phyloP scores from a whole-genome alignment of 148 eudicot genomes.

The Limonium bicolor region DNA sequence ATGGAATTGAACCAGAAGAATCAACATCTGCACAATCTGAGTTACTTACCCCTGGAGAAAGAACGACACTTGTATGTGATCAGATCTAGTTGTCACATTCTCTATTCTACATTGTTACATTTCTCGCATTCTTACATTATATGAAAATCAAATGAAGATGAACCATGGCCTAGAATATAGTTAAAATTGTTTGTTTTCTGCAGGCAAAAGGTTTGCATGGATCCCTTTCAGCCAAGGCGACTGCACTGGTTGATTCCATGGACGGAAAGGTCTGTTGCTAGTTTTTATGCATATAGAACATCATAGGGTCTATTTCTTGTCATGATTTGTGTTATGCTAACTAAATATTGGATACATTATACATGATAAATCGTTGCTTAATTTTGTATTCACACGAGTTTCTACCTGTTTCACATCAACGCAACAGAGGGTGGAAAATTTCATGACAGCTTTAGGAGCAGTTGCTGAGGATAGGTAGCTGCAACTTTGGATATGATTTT shows the following conservation, averaged over 20 bases:
- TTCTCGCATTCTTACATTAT: not conserved
- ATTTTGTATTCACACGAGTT: no score
- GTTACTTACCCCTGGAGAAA: conserved; percentile 58
- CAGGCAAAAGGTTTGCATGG: conserved; percentile 78
- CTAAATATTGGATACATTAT: no score
- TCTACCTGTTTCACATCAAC: no score
- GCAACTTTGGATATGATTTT: not conserved
- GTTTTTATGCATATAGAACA: no score
- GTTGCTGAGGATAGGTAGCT: conserved; percentile 71
- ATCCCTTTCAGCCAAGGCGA: conserved; percentile 52
- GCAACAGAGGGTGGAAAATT: conserved; percentile 64
- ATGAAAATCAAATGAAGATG: not conserved
- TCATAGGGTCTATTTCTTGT: no score
- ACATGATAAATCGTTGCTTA: no score
- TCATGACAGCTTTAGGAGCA: conserved; percentile 54
- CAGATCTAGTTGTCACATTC: not conserved
- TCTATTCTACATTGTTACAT: not conserved
- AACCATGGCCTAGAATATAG: no score
- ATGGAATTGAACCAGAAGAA: conserved; percentile 74
- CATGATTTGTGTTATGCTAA: no score
- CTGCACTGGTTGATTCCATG: conserved; percentile 55
- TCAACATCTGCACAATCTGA: conserved; percentile 35
- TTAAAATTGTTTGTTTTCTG: conserved; percentile 7
- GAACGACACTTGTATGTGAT: conserved; percentile 51
- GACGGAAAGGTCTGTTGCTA: conserved; percentile 72